Conservation (phyloP, 257 asterid species). For the Ajuga chamaepitys region DNA sequence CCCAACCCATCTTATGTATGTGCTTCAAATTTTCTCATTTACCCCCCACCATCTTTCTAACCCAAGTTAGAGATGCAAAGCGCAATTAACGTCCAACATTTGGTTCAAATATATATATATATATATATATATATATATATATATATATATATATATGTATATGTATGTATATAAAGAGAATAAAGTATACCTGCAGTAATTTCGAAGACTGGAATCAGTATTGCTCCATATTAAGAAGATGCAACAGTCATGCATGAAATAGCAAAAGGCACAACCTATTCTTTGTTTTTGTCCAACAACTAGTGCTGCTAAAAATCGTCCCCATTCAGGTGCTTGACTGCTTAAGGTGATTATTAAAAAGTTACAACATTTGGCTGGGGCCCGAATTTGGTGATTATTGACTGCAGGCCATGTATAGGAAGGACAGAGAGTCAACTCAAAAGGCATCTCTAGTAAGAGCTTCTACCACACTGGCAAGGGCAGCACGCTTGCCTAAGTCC, state of each 20-base stretch:
- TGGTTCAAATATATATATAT: no score
- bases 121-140: no score
- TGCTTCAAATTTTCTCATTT: no score
- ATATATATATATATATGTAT: no score
- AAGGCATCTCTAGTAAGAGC: neutral
- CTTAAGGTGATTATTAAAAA: neutral
- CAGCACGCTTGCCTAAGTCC: neutral
- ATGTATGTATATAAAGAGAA: neutral
- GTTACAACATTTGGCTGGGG: neutral
- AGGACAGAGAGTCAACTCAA: neutral
- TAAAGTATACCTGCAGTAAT: neutral
- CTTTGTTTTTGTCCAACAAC: neutral
- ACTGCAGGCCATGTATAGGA: neutral
- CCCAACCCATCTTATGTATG: no score
- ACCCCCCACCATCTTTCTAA: no score
- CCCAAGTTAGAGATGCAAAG: no score
- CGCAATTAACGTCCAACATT: no score
- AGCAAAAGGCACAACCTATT: neutral
- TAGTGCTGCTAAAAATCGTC: neutral
- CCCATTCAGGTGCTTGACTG: neutral
- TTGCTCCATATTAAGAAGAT: neutral
- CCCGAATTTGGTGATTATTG: neutral
- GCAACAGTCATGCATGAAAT: neutral
- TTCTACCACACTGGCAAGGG: neutral
- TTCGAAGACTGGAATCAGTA: neutral